Evolutionary conservation across 108 stramenopile genomes (phyloP).

Genomic region (Parietichytrium sp.): DNA sequence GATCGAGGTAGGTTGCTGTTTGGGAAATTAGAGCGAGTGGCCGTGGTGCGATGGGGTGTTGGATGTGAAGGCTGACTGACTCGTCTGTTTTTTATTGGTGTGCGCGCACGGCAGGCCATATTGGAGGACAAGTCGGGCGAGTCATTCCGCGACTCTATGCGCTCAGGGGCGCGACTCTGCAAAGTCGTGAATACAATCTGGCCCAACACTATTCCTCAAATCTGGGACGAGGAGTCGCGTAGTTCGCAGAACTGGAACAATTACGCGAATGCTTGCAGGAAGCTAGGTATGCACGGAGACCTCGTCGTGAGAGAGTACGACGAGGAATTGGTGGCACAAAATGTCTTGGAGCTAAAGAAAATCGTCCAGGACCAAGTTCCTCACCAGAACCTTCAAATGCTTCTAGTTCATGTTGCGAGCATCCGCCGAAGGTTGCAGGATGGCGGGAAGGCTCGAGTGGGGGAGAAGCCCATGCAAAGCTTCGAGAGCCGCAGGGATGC

Average conservation of each 20-base stretch:
- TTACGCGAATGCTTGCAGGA: not conserved
- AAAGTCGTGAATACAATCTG: constrained; percentile 14
- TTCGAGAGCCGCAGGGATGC: not conserved
- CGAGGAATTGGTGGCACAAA: not conserved
- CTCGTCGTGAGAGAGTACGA: not conserved
- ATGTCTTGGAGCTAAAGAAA: not conserved
- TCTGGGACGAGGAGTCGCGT: too few species aligned
- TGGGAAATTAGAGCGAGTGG: not conserved
- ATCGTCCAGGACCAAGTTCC: not conserved
- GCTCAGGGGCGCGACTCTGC: constrained; percentile 5
- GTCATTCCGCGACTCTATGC: constrained; percentile 18
- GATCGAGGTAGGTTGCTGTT: not conserved
- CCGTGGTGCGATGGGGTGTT: not conserved
- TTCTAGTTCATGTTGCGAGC: constrained; percentile 16
- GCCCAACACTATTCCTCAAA: not conserved
- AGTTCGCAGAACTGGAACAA: not conserved
- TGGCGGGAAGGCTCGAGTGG: not conserved
- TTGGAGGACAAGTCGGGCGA: not conserved
- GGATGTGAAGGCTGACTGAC: too few species aligned
- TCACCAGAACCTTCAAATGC: constrained; percentile 14
- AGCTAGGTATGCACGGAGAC: not conserved
- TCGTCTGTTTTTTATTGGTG: not conserved
- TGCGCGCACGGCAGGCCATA: not conserved
- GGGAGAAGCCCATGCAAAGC: too few species aligned
- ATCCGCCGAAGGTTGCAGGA: not conserved